A percentile compares a stretch with the other conserved stretches of the same genome.
phyloP scores from a whole-genome alignment of 192 early-diverging fungal species.

The Podila horticola region DNA sequence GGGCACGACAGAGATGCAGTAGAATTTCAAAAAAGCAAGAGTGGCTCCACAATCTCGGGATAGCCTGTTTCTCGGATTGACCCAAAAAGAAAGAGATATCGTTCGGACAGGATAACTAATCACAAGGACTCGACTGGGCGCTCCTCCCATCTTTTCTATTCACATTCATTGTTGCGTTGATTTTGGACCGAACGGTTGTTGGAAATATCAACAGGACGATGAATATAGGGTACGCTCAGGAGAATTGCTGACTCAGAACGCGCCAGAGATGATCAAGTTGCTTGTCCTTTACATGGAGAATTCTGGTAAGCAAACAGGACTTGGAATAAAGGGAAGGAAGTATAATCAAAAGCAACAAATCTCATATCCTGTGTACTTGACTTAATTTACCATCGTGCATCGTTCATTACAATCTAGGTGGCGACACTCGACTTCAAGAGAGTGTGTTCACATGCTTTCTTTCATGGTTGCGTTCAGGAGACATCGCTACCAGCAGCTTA shows the following conservation, averaged over 20 bases:
- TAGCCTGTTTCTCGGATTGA: no score
- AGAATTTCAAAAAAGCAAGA: no score
- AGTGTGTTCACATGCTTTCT: slow-evolving; percentile 77
- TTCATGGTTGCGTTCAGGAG: slow-evolving; percentile 86
- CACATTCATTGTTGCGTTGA: slow-evolving; percentile 4
- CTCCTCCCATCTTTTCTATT: neutral
- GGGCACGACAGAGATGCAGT: no score
- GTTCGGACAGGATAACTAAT: no score
- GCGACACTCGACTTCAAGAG: slow-evolving; percentile 68
- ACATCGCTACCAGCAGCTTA: slow-evolving; percentile 73
- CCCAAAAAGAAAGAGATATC: no score
- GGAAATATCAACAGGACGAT: slow-evolving; percentile 57
- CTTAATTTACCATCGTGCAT: no score
- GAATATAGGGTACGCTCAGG: slow-evolving; percentile 67
- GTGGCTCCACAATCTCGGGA: no score
- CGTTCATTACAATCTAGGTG: slow-evolving; percentile 32
- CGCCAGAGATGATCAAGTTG: slow-evolving; percentile 74
- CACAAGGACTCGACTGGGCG: no score
- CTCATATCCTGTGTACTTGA: neutral
- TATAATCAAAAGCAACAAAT: neutral
- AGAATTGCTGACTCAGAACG: slow-evolving; percentile 71
- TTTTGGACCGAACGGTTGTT: no score
- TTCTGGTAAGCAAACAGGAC: slow-evolving; percentile 51
- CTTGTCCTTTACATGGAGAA: slow-evolving; percentile 77
- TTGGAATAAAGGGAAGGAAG: neutral